Conservation (phyloP, 2,329 filamentous ascomycete species). For the Byssochlamys sp. region DNA sequence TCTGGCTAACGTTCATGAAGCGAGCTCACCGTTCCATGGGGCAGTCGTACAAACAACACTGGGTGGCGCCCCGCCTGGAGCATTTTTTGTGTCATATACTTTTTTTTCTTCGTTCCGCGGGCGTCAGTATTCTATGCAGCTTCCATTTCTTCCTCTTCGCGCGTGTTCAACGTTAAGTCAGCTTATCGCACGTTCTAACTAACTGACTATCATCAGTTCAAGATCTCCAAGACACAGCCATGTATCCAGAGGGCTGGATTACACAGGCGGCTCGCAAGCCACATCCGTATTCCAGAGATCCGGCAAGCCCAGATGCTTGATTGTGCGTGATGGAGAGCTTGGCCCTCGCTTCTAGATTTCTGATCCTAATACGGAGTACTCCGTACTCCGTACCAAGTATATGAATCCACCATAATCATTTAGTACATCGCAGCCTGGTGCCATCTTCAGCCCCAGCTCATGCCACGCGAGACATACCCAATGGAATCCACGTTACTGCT, state of each 20-base stretch:
- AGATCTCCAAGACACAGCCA: background rate
- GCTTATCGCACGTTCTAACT: background rate
- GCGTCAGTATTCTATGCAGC: background rate
- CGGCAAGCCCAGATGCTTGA: background rate
- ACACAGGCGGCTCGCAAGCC: background rate
- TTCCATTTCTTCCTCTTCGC: background rate
- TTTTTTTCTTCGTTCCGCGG: background rate
- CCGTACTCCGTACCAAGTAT: no score
- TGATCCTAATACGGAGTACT: background rate
- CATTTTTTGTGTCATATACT: background rate
- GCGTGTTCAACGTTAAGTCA: background rate
- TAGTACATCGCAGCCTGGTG: background rate
- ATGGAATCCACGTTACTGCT: background rate
- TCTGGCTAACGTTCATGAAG: background rate
- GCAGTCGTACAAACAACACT: background rate
- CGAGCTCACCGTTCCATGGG: background rate
- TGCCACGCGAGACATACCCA: background rate
- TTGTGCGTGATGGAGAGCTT: background rate
- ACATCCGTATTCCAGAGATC: background rate
- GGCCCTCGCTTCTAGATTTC: background rate
- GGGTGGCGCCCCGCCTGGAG: background rate
- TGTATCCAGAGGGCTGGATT: background rate
- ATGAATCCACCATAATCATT: background rate
- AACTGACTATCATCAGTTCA: background rate
- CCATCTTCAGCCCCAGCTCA: background rate